Base-by-base conservation (phyloP, 352 stramenopile genomes). In the Phytopythium kandeliae region DNA sequence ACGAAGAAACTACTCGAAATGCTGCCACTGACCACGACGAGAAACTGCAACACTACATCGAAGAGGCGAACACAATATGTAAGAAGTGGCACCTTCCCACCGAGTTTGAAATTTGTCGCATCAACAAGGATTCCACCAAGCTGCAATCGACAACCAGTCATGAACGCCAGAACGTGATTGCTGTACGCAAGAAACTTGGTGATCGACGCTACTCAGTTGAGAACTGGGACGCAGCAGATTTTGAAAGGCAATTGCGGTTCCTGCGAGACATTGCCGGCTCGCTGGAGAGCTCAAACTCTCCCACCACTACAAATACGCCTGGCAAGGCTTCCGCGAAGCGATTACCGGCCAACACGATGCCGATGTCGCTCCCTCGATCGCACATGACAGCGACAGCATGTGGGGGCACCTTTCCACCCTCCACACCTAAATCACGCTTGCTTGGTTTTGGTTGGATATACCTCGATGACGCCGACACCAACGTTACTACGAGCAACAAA, bases 21-120 rank as follows among this genome's bases (percentile, higher is more conserved):
- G n/a, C n/a, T n/a, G n/a, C n/a, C n/a, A n/a, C 21, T 30, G 9
- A 17, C 38, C 21, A 44, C 22, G 21, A 44, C 38, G 38, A 6
- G 21, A 28, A n/a, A 13, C 13, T 50, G 44, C 4, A 50, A 13
- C 25, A 24, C 6, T 40, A 50, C 9, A 62, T 89, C 5, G 53
- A 66, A 1, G 77, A 86, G 62, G 79, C 79, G 0, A 91, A 89
- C 36, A 49, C 51, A 12, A 79, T 91, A 40, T 87, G 70, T 38
- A 51, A 62, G 1, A 71, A 79, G 33, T 85, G 64, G 71, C 47
- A 72, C 3, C 49, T 89, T 16, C 63, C 68, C 33, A 85, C 74
- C 42, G 65, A 72, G 22, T 81, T 84, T 45, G 50, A 65, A 69
- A n/a, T 81, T 73, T 45, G 41, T 60, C 2, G 45, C 74, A n/a